Evolutionary conservation across 495 filamentous ascomycete species (phyloP), one percentile per base, ranked within the genome.

Genomic region (Collariella sp.): DNA sequence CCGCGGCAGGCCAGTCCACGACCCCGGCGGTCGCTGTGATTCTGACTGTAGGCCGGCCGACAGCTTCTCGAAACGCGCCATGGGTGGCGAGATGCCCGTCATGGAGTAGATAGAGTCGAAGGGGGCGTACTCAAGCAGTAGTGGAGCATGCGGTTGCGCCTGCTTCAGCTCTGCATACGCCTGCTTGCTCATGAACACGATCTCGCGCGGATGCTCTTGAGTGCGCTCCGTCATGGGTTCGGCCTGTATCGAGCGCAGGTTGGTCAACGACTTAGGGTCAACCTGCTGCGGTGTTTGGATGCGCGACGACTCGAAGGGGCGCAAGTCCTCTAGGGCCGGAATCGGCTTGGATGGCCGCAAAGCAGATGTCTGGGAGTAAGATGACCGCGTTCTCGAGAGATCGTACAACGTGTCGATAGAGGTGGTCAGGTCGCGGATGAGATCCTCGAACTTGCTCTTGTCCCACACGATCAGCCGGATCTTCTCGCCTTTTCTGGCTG

Each of bases 351-450:
- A 60, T 2, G 61, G 52, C 26, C 26, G 62, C 59, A 7, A 53
- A 48, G 0, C 61, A 58, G 22, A 63, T 55, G 6, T 56, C 59
- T 7, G 68, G 66, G 70, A 67, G 12, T 62, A 68, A 61, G 66
- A 78, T 11, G 70, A 84, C 23, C 87, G 76, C 7, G 88, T 86
- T 42, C 82, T 75, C 7, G 88, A 94, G 12, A 96, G 73, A 53
- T 94, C 88, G 67, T 91, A 95, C 11, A 96, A 78, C 0, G 85
- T 90, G 67, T 96, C 90, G 62, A 95, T 95, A 24, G 85, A 90
- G 11, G 80, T 82, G 3, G 87, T 93, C 51, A 95, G 69, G 53
- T 95, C 88, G 53, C 77, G 79, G 20, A 93, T 72, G 3, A 95
- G 77, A 41, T 86, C 82, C 55, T 83, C 79, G 57, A 84, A 85